Percentiles rank a stretch among this genome's conserved stretches.
Evolutionary conservation across 2,329 filamentous ascomycete genomes (phyloP).

Genomic region (Penicillium aurantiogriseum): DNA sequence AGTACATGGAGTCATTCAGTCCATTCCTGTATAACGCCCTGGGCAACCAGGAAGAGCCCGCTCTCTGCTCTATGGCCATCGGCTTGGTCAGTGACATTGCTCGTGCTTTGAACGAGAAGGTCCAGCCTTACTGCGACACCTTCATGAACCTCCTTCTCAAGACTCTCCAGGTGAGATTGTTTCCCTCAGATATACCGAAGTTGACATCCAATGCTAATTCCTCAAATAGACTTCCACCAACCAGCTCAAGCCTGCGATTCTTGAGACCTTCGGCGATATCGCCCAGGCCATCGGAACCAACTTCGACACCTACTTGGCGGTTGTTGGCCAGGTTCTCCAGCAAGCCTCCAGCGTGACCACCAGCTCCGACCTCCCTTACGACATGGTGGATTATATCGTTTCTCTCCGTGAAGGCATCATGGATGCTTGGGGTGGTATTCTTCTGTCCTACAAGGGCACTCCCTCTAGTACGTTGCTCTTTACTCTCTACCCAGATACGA

Average conservation of each 20-base stretch:
- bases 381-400: constrained; percentile 96
- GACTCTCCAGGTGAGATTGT: constrained; percentile 70
- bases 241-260: constrained; percentile 95
- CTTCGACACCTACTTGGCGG: constrained; percentile 88
- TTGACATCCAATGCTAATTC: background rate
- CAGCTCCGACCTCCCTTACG: constrained; percentile 76
- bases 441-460: constrained; percentile 83
- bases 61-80: constrained; percentile 94
- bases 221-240: constrained; percentile 59
- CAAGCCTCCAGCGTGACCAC: constrained; percentile 84
- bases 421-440: constrained; percentile 97
- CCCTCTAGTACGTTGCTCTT: constrained; percentile 36
- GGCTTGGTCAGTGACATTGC: constrained; percentile 96
- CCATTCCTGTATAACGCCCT: constrained; percentile 93
- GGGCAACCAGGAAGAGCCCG: constrained; percentile 91
- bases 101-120: constrained; percentile 81
- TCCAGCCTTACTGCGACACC: constrained; percentile 91
- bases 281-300: constrained; percentile 87
- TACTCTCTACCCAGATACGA: background rate
- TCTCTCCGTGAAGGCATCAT: constrained; percentile 96
- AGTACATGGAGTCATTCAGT: constrained; percentile 95
- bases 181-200: background rate
- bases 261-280: constrained; percentile 97
- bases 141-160: constrained; percentile 98
- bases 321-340: constrained; percentile 91